Base-by-base conservation (phyloP, 2,329 filamentous ascomycete species). In the Exophiala sideris region DNA sequence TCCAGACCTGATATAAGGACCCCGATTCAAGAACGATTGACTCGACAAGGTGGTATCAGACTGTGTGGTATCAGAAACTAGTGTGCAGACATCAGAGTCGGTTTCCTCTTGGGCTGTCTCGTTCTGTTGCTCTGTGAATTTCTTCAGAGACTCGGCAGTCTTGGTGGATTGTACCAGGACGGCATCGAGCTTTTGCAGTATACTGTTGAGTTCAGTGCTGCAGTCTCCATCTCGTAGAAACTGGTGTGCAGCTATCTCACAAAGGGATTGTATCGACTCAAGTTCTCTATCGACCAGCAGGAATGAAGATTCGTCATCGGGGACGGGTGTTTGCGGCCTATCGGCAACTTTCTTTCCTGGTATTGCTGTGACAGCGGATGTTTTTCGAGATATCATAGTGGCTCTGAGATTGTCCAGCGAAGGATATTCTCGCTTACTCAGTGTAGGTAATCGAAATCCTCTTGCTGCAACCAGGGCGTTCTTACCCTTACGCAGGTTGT, bases 151-250 rank as follows among this genome's bases (percentile, higher is more conserved):
- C 48, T 79, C 77, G 58, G 83, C 77, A 68, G 88, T 84, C 48
- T 77, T 77, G 39, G 76, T 76, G 12, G 86, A 83, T 49, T 82
- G 73, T 32, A 81, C 79, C 47, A 84, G 76, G 1, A 90, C 83
- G 51, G 85, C 79, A 7, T 73, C 72, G 40, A 95, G 80, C 12
- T 83, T 82, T 53, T 78, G 76, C 65, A 84, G 82, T 49, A 91
- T 86, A 44, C 83, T 85, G 21, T 78, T 76, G 36, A 96, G 79
- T 69, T 95, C 89, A 14, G 83, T 80, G n/a, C 77, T 80, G 70
- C 91, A 96, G 65, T 94, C 87, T 9, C 91, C 91, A 49, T 91
- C 87, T 20, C 91, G 84, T n/a, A 96, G 77, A 57, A 94, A 90
- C 65, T 95, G 89, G 66, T 95, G 91, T 0, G 91, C 91, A 2